These are phyloP conservation scores for Colletotrichum chrysophilum DNA, from an alignment of 2,329 filamentous ascomycete species.

Conservation along the genomic window DNA sequence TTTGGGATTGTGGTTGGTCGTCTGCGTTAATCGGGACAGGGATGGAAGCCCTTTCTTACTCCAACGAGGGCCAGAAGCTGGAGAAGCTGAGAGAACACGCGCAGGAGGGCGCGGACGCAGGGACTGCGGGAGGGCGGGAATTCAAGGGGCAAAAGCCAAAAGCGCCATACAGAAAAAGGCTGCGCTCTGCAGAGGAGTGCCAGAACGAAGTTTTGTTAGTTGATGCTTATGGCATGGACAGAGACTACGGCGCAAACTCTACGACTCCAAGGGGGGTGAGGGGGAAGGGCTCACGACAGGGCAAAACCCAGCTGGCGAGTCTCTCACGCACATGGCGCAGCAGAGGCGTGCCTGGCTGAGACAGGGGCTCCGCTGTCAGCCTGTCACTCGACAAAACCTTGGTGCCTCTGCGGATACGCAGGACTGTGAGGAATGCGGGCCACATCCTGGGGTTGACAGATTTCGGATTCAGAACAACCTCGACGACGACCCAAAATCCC, in stretches of 20 bases:
- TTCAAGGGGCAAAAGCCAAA: neutral
- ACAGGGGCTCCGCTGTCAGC: constrained; percentile 12
- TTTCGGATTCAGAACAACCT: neutral
- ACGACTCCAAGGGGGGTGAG: neutral
- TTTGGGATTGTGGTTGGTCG: neutral
- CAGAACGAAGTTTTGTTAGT: neutral
- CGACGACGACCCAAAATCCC: neutral
- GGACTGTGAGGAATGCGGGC: neutral
- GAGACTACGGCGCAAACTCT: neutral
- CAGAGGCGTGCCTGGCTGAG: neutral
- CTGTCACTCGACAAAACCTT: neutral
- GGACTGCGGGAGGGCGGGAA: neutral
- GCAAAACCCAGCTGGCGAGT: neutral
- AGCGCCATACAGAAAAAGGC: neutral
- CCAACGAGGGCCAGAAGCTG: neutral
- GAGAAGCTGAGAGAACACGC: neutral
- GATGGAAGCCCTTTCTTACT: neutral
- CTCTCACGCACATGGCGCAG: constrained; percentile 5
- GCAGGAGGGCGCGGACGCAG: neutral
- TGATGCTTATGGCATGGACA: neutral
- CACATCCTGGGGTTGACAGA: neutral
- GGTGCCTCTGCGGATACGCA: neutral
- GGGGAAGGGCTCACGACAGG: neutral
- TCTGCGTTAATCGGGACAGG: neutral
- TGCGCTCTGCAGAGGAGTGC: neutral